A percentile compares a stretch with the other conserved stretches of the same genome.
Evolutionary conservation across 805 yeast species (phyloP).

Genomic region (Yarrowia alimentaria): DNA sequence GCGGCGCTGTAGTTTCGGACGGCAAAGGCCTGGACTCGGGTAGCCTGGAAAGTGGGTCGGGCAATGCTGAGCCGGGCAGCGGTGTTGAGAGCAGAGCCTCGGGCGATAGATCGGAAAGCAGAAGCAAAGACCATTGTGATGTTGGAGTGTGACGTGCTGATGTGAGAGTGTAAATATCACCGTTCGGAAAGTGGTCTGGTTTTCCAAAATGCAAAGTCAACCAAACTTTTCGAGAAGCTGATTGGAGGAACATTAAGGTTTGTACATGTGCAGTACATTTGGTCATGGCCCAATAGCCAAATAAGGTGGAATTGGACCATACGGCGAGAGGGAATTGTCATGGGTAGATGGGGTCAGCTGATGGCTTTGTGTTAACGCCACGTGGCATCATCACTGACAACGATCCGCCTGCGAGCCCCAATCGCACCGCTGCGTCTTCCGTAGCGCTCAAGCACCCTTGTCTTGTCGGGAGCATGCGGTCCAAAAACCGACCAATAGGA

Average conservation of each 20-base stretch:
- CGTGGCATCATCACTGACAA: too few relatives aligned
- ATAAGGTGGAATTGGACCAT: conserved; percentile 6
- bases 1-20: conserved; percentile 70
- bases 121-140: conserved; percentile 28
- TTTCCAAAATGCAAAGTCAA: conserved; percentile 28
- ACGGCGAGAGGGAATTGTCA: not conserved
- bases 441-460: too few relatives aligned
- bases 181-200: conserved; percentile 20
- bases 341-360: too few relatives aligned
- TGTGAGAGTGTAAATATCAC: conserved; percentile 27
- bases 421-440: too few relatives aligned
- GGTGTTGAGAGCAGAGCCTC: conserved; percentile 27
- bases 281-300: conserved; percentile 23
- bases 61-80: conserved; percentile 27
- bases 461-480: too few relatives aligned
- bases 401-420: too few relatives aligned
- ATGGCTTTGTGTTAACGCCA: too few relatives aligned
- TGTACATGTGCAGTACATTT: conserved; percentile 21
- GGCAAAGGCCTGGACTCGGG: conserved; percentile 16
- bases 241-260: conserved; percentile 24
- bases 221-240: conserved; percentile 25
- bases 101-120: conserved; percentile 28
- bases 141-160: conserved; percentile 27
- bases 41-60: conserved; percentile 23
- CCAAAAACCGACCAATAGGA: too few relatives aligned